Evolutionary conservation across 148 eudicot genomes (phyloP).

Genomic region (Rhododendron ovatum): DNA sequence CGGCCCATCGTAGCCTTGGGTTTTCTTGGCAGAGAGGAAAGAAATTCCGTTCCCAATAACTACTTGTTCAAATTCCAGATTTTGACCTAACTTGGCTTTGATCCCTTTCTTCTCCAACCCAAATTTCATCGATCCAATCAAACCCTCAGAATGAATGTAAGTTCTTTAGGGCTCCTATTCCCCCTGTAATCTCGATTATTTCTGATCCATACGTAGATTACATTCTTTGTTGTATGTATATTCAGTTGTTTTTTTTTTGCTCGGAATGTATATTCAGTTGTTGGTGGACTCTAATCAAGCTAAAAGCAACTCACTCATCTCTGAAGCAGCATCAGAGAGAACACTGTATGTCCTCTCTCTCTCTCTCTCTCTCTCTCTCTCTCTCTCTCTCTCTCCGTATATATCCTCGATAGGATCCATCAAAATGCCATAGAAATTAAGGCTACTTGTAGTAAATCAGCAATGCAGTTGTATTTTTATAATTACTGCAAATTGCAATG

Average conservation of each 20-base stretch:
- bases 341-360: conserved; percentile 7
- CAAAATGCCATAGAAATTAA: neutral
- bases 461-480: neutral
- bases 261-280: neutral
- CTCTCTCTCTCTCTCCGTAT: neutral
- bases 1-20: neutral
- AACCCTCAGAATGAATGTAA: neutral
- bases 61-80: neutral
- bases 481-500: neutral
- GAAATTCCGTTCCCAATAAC: neutral
- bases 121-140: neutral
- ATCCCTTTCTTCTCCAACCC: neutral
- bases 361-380: neutral
- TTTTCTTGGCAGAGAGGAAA: neutral
- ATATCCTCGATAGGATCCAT: neutral
- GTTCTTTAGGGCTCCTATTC: neutral
- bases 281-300: conserved; percentile 9
- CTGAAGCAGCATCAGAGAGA: conserved; percentile 12
- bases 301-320: neutral
- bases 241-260: neutral
- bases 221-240: neutral
- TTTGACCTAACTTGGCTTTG: neutral
- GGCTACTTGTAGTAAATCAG: neutral
- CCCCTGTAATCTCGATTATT: neutral
- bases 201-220: neutral